phyloP scores from a whole-genome alignment of 2,329 filamentous ascomycete species.

The Aspergillus sojae region DNA sequence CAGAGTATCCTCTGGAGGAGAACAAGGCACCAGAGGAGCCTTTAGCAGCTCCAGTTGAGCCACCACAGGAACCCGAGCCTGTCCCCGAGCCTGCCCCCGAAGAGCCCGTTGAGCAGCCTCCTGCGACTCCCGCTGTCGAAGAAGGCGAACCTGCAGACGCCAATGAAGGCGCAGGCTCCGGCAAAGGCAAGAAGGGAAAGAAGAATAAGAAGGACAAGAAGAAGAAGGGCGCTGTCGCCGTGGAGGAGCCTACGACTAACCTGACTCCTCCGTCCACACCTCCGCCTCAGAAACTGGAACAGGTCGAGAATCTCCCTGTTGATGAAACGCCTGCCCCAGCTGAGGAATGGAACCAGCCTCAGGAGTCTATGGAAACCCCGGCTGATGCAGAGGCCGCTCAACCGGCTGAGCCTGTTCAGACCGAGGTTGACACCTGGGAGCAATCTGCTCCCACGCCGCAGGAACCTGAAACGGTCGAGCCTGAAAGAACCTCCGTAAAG shows the following conservation, averaged over 20 bases:
- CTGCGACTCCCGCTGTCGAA: not conserved
- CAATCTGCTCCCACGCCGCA: constrained; percentile 13
- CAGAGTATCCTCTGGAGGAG: not conserved
- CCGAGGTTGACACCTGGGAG: constrained; percentile 17
- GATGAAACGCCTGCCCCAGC: constrained; percentile 9
- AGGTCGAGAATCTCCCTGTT: constrained; percentile 14
- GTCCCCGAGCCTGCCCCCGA: not conserved
- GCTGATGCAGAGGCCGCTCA: constrained; percentile 1
- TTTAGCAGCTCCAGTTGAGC: not conserved
- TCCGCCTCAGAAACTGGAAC: constrained; percentile 28
- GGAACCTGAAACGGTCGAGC: constrained; percentile 7
- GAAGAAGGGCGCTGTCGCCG: constrained; percentile 22
- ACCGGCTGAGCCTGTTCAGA: not conserved
- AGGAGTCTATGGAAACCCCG: not conserved
- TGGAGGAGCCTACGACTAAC: constrained; percentile 29
- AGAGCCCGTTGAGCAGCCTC: not conserved
- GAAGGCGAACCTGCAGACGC: constrained; percentile 6
- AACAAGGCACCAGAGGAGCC: not conserved
- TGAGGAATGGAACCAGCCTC: constrained; percentile 8
- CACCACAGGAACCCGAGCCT: not conserved
- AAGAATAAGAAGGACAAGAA: constrained; percentile 37
- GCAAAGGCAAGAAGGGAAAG: constrained; percentile 21
- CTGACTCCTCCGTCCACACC: constrained; percentile 45
- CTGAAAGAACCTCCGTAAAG: not conserved
- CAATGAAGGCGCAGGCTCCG: constrained; percentile 2